These are phyloP conservation scores for Solanum medicagineum DNA, from an alignment of 257 asterid genomes.

Conservation along the genomic window DNA sequence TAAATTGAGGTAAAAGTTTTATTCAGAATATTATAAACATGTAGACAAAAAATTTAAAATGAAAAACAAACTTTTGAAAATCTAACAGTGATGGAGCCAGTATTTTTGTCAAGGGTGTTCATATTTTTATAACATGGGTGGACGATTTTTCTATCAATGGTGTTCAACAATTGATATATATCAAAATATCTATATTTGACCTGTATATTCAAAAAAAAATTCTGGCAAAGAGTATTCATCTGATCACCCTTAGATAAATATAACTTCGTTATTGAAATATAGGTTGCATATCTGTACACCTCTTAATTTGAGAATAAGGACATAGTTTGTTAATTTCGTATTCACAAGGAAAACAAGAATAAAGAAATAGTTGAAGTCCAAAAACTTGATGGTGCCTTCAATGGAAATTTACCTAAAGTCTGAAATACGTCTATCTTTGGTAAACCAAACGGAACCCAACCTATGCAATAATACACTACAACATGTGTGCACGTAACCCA, in stretches of 20 bases:
- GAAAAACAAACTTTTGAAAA: too few relatives aligned
- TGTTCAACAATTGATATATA: too few relatives aligned
- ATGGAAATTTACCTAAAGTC: background rate
- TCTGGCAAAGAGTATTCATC: rapidly evolving
- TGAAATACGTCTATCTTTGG: background rate
- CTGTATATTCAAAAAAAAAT: too few relatives aligned
- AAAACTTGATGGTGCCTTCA: background rate
- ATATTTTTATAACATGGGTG: too few relatives aligned
- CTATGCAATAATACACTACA: background rate
- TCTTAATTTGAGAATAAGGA: background rate
- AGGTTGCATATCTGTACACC: background rate
- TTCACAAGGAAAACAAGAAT: background rate
- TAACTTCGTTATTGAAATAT: background rate
- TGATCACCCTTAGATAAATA: too few relatives aligned
- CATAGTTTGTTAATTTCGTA: background rate
- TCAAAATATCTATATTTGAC: too few relatives aligned
- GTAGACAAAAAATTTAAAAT: too few relatives aligned
- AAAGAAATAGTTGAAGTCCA: background rate
- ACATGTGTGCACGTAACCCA: background rate
- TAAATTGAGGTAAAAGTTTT: too few relatives aligned
- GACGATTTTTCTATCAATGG: rapidly evolving
- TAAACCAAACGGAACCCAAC: background rate
- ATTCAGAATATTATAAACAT: too few relatives aligned
- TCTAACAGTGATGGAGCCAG: too few relatives aligned
- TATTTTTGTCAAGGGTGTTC: too few relatives aligned